These are phyloP conservation scores for Aquanectria penicillioides DNA, from an alignment of 2,329 filamentous ascomycete genomes.

Conservation along the genomic window DNA sequence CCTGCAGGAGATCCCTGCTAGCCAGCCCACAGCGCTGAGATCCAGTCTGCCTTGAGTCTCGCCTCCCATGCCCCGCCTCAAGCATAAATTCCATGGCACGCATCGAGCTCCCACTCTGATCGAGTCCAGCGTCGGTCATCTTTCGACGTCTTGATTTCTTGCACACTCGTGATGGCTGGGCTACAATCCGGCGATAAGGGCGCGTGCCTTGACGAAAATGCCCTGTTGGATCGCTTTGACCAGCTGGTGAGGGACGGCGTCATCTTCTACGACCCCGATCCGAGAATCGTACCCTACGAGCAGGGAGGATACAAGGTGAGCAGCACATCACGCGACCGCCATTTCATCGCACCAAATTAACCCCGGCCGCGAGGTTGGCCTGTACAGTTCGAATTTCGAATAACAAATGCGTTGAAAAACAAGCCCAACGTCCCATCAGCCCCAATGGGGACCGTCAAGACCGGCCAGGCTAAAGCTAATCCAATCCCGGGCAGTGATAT, in stretches of 20 bases:
- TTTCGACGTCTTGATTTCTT: too few relatives aligned
- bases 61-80: too few relatives aligned
- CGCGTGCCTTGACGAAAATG: background rate
- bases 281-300: background rate
- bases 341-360: too few relatives aligned
- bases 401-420: slow-evolving; percentile 21
- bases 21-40: too few relatives aligned
- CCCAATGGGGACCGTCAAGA: background rate
- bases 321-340: background rate
- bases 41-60: too few relatives aligned
- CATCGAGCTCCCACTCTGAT: too few relatives aligned
- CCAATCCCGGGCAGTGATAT: slow-evolving; percentile 51
- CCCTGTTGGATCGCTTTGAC: slow-evolving; percentile 10
- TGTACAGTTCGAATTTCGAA: slow-evolving; percentile 29
- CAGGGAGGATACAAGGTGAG: slow-evolving; percentile 6
- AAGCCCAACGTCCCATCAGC: slow-evolving; percentile 20
- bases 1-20: too few relatives aligned
- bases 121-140: too few relatives aligned
- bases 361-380: too few relatives aligned
- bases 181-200: background rate
- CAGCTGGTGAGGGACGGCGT: slow-evolving; percentile 11
- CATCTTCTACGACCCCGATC: slow-evolving; percentile 26
- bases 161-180: background rate
- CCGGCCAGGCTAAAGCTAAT: background rate
- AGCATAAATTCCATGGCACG: too few relatives aligned